These are phyloP conservation scores for Umbellularia californica DNA, from an alignment of 164 flowering plant genomes.

Conservation along the genomic window DNA sequence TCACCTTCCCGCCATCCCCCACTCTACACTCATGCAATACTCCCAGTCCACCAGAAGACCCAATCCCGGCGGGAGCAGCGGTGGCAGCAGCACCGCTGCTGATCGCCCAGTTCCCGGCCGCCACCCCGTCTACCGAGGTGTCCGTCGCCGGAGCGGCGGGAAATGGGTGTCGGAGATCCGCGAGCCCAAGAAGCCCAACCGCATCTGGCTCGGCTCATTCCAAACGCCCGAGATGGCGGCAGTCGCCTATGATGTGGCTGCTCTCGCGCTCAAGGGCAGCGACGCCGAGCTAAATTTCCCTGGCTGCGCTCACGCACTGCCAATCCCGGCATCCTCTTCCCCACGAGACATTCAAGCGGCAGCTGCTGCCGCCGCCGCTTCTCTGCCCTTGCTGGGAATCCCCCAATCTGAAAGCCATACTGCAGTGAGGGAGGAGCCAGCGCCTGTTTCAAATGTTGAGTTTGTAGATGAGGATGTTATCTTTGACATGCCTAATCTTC, in stretches of 20 bases:
- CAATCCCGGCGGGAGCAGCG: conserved; percentile 1
- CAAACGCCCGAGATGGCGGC: conserved; percentile 71
- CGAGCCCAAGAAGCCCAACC: conserved; percentile 52
- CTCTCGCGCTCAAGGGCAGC: conserved; percentile 51
- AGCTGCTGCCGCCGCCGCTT: conserved; percentile 53
- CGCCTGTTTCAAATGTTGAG: conserved; percentile 7
- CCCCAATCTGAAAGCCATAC: not conserved
- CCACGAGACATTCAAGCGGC: conserved; percentile 57
- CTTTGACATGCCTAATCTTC: conserved; percentile 72
- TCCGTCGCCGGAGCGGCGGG: conserved; percentile 45
- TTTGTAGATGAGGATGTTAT: conserved; percentile 69
- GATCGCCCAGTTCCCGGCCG: conserved; percentile 16
- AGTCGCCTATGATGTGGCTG: conserved; percentile 65
- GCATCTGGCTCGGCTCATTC: conserved; percentile 70
- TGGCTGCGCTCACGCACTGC: conserved; percentile 32
- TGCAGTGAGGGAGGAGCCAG: not conserved
- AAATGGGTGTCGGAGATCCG: conserved; percentile 73
- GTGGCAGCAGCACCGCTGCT: conserved; percentile 4
- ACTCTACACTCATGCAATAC: not conserved
- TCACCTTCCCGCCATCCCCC: conserved; percentile 16
- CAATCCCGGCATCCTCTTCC: conserved; percentile 47
- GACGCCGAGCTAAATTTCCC: conserved; percentile 63
- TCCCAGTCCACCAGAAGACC: not conserved
- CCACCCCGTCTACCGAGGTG: conserved; percentile 42
- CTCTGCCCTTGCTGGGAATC: conserved; percentile 11